phyloP scores from a whole-genome alignment of 208 protist species.

The Leishmania turanica region DNA sequence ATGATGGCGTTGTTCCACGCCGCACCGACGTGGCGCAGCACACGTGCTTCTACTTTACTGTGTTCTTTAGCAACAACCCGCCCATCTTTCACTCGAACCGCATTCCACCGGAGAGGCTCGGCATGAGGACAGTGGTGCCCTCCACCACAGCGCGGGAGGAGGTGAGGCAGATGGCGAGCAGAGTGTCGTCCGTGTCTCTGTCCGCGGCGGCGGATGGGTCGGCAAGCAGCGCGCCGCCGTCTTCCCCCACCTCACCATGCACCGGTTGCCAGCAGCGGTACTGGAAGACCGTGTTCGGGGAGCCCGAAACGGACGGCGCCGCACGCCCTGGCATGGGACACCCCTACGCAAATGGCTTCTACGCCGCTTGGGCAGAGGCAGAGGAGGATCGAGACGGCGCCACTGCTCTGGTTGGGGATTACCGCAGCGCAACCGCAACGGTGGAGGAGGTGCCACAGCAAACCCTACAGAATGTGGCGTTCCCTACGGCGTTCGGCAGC shows the following conservation, averaged over 20 bases:
- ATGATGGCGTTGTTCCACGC: background rate
- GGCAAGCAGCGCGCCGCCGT: background rate
- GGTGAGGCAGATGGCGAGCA: background rate
- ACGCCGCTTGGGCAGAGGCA: background rate
- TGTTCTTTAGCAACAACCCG: constrained; percentile 72
- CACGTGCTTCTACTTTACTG: constrained; percentile 73
- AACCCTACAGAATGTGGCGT: constrained; percentile 71
- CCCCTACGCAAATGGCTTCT: background rate
- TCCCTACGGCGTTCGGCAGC: constrained; percentile 57
- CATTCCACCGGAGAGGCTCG: constrained; percentile 38
- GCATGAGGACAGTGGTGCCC: background rate
- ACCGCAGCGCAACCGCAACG: constrained; percentile 27
- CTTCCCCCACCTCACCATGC: constrained; percentile 8
- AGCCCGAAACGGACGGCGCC: background rate
- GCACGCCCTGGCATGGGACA: background rate
- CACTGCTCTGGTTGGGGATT: constrained; percentile 34
- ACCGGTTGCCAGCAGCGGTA: constrained; percentile 12
- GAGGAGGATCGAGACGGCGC: background rate
- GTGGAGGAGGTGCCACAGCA: constrained; percentile 75
- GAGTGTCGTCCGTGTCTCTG: background rate
- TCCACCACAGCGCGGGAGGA: background rate
- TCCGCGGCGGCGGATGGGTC: background rate
- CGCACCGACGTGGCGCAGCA: constrained; percentile 5
- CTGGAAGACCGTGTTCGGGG: constrained; percentile 20
- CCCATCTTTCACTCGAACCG: constrained; percentile 82